Evolutionary conservation across 2,329 filamentous ascomycete species (phyloP).

Genomic region (Botryotinia narcissicola): DNA sequence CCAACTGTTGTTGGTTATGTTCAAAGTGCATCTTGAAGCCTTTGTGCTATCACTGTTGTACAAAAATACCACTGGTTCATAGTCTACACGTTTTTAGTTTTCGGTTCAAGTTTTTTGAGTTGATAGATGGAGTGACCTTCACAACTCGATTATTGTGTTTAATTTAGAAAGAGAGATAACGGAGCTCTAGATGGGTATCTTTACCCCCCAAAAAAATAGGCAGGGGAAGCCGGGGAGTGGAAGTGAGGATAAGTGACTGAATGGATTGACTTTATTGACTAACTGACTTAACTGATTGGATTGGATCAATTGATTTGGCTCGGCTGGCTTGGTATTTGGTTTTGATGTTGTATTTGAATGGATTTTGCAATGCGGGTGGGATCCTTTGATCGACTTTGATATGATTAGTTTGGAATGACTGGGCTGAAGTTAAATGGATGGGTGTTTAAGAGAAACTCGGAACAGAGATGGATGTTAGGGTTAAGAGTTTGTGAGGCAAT

Average conservation of each 20-base stretch:
- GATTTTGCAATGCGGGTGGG: conserved; percentile 8
- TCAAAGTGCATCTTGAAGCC: conserved; percentile 10
- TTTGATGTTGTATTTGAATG: conserved; percentile 16
- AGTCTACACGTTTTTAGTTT: conserved; percentile 1
- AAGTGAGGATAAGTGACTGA: conserved; percentile 15
- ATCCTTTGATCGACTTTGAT: conserved; percentile 4
- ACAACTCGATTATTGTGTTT: conserved; percentile 7
- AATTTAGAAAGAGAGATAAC: not conserved
- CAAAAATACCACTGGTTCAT: conserved; percentile 18
- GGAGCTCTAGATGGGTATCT: conserved; percentile 10
- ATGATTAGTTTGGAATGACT: conserved; percentile 14
- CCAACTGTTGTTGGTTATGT: not conserved
- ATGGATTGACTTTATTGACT: conserved; percentile 21
- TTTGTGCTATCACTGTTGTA: conserved; percentile 17
- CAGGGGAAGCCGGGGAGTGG: not conserved
- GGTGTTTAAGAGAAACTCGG: not conserved
- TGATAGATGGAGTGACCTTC: not conserved
- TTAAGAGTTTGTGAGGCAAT: not conserved
- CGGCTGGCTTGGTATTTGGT: conserved; percentile 16
- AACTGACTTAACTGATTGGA: conserved; percentile 20
- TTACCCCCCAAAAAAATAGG: conserved; percentile 1
- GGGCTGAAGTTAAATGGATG: not conserved
- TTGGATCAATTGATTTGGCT: conserved; percentile 18
- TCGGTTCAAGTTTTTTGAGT: conserved; percentile 1
- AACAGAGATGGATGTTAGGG: not conserved